phyloP scores from a whole-genome alignment of 2,329 filamentous ascomycete species.

The Oidium heveae region DNA sequence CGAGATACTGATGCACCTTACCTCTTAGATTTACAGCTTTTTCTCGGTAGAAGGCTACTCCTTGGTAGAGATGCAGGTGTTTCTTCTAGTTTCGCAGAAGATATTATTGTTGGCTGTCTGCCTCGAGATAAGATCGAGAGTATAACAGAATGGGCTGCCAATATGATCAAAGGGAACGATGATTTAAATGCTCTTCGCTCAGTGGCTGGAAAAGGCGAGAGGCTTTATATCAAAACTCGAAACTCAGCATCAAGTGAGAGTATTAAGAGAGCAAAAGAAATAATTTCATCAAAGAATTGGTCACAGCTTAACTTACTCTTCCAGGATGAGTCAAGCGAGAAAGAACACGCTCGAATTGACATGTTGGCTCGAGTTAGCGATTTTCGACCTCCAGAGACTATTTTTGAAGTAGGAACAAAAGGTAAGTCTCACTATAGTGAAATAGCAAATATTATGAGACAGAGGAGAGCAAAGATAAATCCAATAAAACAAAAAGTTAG shows the following conservation, averaged over 20 bases:
- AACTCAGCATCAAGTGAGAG: conserved; percentile 79
- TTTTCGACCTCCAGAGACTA: conserved; percentile 74
- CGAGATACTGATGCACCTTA: conserved; percentile 76
- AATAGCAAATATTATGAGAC: conserved; percentile 52
- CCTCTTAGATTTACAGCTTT: conserved; percentile 77
- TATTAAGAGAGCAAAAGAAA: conserved; percentile 60
- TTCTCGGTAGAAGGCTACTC: conserved; percentile 63
- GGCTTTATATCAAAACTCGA: conserved; percentile 69
- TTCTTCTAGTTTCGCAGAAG: conserved; percentile 46
- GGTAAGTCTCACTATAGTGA: conserved; percentile 35
- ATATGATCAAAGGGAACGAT: conserved; percentile 45
- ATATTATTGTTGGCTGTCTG: conserved; percentile 61
- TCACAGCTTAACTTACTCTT: conserved; percentile 61
- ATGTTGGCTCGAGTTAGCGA: conserved; percentile 78
- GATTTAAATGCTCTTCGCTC: conserved; percentile 46
- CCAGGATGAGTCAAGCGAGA: conserved; percentile 35
- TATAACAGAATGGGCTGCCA: conserved; percentile 62
- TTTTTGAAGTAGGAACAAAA: conserved; percentile 76
- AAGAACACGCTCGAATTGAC: conserved; percentile 49
- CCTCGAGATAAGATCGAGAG: conserved; percentile 47
- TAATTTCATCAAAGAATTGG: conserved; percentile 46
- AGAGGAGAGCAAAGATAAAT: conserved; percentile 42
- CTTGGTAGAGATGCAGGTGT: conserved; percentile 39
- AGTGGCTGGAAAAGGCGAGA: conserved; percentile 73
- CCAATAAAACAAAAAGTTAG: conserved; percentile 21